These are phyloP conservation scores for Claviceps humidiphila DNA, from an alignment of 2,329 filamentous ascomycete genomes.

Conservation along the genomic window DNA sequence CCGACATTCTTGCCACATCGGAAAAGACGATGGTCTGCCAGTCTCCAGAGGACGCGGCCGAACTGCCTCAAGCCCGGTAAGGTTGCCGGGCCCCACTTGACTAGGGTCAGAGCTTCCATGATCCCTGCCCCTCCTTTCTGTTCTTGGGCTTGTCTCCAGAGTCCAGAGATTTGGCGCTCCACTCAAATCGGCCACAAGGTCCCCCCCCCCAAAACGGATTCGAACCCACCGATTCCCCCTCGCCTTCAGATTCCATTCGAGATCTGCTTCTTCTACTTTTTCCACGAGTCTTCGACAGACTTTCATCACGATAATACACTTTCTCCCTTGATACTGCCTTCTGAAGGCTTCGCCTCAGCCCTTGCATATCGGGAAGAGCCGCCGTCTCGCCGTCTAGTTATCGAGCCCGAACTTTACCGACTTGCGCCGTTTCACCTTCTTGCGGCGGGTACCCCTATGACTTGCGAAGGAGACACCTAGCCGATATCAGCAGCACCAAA, in stretches of 20 bases:
- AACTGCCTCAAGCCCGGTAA: neutral
- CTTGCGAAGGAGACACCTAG: neutral
- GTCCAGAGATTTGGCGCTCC: conserved; percentile 1
- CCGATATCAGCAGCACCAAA: neutral
- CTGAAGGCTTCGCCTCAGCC: neutral
- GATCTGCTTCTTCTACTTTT: neutral
- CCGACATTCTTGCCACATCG: neutral
- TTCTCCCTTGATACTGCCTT: neutral
- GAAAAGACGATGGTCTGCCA: too few relatives aligned
- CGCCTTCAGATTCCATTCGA: neutral
- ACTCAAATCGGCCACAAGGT: conserved; percentile 4
- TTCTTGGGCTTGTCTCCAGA: neutral
- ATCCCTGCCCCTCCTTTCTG: neutral
- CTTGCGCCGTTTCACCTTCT: neutral
- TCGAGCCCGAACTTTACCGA: neutral
- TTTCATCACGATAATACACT: neutral
- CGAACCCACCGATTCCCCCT: neutral
- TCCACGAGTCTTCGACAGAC: neutral
- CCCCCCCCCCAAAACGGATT: neutral
- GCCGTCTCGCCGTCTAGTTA: neutral
- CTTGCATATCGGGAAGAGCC: neutral
- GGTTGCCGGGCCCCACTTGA: neutral
- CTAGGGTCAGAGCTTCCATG: neutral
- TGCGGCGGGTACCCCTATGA: neutral
- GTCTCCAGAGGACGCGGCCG: neutral